phyloP scores from a whole-genome alignment of 768 basidiomycete species.

The Candolleomyces eurysporus region DNA sequence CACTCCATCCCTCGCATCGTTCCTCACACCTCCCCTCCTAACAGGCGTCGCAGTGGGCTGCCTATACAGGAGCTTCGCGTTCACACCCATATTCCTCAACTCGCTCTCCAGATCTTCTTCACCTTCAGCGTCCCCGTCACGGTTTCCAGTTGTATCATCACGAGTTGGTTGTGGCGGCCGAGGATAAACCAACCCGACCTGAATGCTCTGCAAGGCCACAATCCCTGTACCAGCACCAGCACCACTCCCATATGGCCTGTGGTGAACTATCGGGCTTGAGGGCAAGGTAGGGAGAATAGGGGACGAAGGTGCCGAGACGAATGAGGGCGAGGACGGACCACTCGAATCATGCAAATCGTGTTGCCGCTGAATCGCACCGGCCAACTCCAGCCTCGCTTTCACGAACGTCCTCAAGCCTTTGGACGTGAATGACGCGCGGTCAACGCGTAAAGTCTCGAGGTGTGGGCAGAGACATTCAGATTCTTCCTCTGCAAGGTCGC shows the following conservation, averaged over 20 bases:
- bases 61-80: background rate
- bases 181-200: background rate
- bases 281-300: background rate
- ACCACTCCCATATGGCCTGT: background rate
- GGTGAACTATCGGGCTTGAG: background rate
- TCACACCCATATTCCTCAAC: background rate
- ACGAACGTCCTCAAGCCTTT: background rate
- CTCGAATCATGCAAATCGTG: background rate
- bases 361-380: background rate
- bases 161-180: too few relatives aligned
- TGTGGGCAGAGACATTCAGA: background rate
- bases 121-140: background rate
- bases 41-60: background rate
- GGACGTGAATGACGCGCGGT: background rate
- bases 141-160: too few relatives aligned
- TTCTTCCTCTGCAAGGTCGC: background rate
- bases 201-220: background rate
- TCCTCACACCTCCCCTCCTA: background rate
- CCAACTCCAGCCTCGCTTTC: background rate
- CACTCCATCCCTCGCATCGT: background rate
- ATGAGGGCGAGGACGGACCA: background rate
- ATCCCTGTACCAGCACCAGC: background rate
- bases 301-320: background rate
- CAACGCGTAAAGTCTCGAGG: background rate
- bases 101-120: background rate